A percentile compares a stretch with the other conserved stretches of the same genome.
phyloP scores from a whole-genome alignment of 2,329 filamentous ascomycete genomes.

The Pseudovirgaria hyperparasitica region DNA sequence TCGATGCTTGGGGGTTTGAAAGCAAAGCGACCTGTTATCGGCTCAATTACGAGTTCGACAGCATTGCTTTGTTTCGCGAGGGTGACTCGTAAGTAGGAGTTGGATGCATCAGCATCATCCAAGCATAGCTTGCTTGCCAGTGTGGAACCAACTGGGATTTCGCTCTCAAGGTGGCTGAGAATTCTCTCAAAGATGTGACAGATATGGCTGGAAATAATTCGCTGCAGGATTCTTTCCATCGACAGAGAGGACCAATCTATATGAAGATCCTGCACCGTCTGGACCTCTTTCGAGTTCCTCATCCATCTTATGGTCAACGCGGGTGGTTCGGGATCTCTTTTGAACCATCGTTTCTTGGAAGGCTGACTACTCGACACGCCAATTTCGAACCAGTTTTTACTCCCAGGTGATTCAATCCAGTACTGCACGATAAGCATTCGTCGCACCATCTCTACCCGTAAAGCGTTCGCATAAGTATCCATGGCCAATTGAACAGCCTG shows the following conservation, averaged over 20 bases:
- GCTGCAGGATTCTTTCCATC: constrained; percentile 59
- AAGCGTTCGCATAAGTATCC: constrained; percentile 62
- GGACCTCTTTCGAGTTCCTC: constrained; percentile 64
- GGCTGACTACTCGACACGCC: constrained; percentile 57
- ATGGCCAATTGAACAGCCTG: constrained; percentile 62
- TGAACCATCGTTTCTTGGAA: constrained; percentile 20
- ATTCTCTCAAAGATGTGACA: constrained; percentile 58
- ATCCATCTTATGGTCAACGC: constrained; percentile 64
- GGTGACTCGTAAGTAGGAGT: constrained; percentile 56
- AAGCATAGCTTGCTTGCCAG: constrained; percentile 46
- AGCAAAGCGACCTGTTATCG: constrained; percentile 63
- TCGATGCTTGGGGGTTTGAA: no score
- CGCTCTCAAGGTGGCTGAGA: constrained; percentile 44
- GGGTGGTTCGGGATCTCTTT: constrained; percentile 19
- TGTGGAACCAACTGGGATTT: constrained; percentile 44
- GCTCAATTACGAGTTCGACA: constrained; percentile 56
- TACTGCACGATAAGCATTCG: constrained; percentile 81
- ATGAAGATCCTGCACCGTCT: constrained; percentile 50
- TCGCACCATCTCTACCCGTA: constrained; percentile 69
- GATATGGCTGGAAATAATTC: constrained; percentile 63
- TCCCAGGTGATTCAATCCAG: constrained; percentile 58
- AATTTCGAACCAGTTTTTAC: constrained; percentile 85
- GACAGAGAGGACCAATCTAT: constrained; percentile 58
- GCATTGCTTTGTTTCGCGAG: constrained; percentile 48
- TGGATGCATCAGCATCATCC: constrained; percentile 48